phyloP scores from a whole-genome alignment of 2,329 filamentous ascomycete species.

The Clonostachys rhizophaga region DNA sequence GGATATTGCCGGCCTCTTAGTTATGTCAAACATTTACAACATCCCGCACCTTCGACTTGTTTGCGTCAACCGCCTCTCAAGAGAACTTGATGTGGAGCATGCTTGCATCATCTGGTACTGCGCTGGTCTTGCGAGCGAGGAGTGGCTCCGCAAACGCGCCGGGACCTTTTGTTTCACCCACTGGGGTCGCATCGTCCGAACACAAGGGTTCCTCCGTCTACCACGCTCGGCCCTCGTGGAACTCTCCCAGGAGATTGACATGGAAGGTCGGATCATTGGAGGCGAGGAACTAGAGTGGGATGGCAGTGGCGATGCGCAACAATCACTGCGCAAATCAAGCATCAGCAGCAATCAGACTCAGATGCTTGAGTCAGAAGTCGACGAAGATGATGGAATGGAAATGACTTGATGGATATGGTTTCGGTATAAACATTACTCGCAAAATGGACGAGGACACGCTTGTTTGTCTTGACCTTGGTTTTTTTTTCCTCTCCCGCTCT shows the following conservation, averaged over 20 bases:
- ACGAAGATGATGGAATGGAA: conserved; percentile 61
- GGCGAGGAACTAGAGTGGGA: conserved; percentile 73
- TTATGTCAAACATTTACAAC: conserved; percentile 98
- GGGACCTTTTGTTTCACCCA: conserved; percentile 86
- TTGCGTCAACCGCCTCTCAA: conserved; percentile 83
- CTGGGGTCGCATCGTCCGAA: conserved; percentile 92
- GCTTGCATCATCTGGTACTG: conserved; percentile 96
- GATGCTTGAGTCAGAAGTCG: conserved; percentile 50
- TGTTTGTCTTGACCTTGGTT: no score
- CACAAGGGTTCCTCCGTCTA: conserved; percentile 77
- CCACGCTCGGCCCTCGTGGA: conserved; percentile 79
- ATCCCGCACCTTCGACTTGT: conserved; percentile 88
- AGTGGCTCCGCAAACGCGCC: conserved; percentile 87
- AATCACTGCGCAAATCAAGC: conserved; percentile 49
- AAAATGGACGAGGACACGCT: no score
- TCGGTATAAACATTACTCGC: no score
- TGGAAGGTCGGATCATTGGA: conserved; percentile 84
- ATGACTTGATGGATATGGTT: conserved; percentile 27
- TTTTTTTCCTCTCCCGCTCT: no score
- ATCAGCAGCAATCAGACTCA: conserved; percentile 55
- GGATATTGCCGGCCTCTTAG: conserved; percentile 88
- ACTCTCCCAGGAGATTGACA: conserved; percentile 88
- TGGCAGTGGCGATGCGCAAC: conserved; percentile 38
- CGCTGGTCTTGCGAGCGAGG: conserved; percentile 82
- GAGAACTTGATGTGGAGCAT: conserved; percentile 90